Conservation (phyloP, 106 monocot species). For the Apostasia ramifera region DNA sequence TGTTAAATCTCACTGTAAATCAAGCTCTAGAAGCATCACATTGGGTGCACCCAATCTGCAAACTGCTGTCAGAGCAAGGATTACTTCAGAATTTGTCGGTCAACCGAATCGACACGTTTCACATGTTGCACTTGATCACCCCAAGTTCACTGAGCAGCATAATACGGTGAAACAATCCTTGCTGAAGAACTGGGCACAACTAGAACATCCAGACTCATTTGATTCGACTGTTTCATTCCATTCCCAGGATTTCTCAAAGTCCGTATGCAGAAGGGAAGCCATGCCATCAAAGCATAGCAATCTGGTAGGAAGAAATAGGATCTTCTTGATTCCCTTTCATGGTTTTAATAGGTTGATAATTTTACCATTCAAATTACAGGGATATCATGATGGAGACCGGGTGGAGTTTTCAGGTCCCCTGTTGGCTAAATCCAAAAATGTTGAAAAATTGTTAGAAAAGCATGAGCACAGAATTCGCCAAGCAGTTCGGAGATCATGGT, state of each 20-base stretch:
- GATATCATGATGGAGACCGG: conserved; percentile 36
- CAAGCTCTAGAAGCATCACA: conserved; percentile 32
- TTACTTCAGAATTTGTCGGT: conserved; percentile 15
- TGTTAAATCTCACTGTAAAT: conserved; percentile 25
- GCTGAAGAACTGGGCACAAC: conserved; percentile 56
- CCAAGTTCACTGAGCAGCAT: conserved; percentile 20
- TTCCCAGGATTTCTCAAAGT: conserved; percentile 40
- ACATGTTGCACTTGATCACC: conserved; percentile 11
- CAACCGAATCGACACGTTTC: conserved; percentile 15
- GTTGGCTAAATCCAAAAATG: conserved; percentile 39
- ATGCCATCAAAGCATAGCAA: conserved; percentile 23
- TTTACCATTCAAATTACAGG: conserved; percentile 15
- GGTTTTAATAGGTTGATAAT: background rate
- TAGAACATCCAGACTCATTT: conserved; percentile 65
- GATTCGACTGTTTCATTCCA: conserved; percentile 38
- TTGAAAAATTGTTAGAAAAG: conserved; percentile 54
- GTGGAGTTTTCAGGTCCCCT: conserved; percentile 73
- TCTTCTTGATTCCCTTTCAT: background rate
- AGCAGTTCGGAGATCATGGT: conserved; percentile 61
- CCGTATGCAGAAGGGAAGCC: conserved; percentile 17
- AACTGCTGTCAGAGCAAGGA: conserved; percentile 12
- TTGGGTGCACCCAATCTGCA: conserved; percentile 13
- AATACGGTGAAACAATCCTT: conserved; percentile 34
- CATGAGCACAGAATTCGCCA: conserved; percentile 60
- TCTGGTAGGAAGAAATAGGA: conserved; percentile 24